A percentile compares a stretch with the other conserved stretches of the same genome.
phyloP scores from a whole-genome alignment of 371 early-diverging fungal genomes.

The Rhizomucor miehei region DNA sequence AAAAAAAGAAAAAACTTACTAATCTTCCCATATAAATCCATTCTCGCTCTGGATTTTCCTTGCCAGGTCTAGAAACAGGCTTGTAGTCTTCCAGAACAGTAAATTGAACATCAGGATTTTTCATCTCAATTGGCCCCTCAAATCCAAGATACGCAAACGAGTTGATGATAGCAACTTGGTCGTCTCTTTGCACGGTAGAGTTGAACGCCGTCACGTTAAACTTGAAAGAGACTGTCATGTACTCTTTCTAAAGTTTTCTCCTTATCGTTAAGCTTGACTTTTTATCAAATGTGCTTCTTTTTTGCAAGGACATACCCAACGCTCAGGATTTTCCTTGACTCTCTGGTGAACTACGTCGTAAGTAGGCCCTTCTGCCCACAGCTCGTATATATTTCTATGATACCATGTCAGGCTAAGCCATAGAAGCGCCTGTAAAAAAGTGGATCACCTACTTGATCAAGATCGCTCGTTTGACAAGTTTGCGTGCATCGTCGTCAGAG shows the following conservation, averaged over 20 bases:
- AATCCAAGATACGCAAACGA: slow-evolving; percentile 73
- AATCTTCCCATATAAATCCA: slow-evolving; percentile 74
- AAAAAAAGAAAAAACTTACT: slow-evolving; percentile 41
- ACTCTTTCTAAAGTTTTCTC: slow-evolving; percentile 40
- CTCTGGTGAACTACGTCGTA: slow-evolving; percentile 63
- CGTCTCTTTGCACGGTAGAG: slow-evolving; percentile 58
- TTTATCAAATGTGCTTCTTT: background rate
- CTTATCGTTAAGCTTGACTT: too few relatives aligned
- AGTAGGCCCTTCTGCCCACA: slow-evolving; percentile 71
- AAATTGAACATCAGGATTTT: slow-evolving; percentile 80
- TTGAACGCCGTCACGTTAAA: slow-evolving; percentile 82
- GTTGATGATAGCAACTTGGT: slow-evolving; percentile 81
- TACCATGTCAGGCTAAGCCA: background rate
- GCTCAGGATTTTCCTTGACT: slow-evolving; percentile 56
- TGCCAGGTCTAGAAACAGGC: slow-evolving; percentile 34
- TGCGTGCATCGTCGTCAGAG: slow-evolving; percentile 65
- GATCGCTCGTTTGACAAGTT: slow-evolving; percentile 82
- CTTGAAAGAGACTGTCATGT: slow-evolving; percentile 70
- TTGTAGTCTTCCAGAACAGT: slow-evolving; percentile 77
- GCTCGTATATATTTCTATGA: slow-evolving; percentile 66
- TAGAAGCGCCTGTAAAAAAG: background rate
- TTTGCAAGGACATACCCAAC: slow-evolving; percentile 40
- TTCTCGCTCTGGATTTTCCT: slow-evolving; percentile 27
- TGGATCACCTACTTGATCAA: slow-evolving; percentile 64
- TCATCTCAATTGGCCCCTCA: slow-evolving; percentile 79